These are phyloP conservation scores for Calonectria pauciramosa DNA, from an alignment of 2,329 filamentous ascomycete genomes.

Conservation along the genomic window DNA sequence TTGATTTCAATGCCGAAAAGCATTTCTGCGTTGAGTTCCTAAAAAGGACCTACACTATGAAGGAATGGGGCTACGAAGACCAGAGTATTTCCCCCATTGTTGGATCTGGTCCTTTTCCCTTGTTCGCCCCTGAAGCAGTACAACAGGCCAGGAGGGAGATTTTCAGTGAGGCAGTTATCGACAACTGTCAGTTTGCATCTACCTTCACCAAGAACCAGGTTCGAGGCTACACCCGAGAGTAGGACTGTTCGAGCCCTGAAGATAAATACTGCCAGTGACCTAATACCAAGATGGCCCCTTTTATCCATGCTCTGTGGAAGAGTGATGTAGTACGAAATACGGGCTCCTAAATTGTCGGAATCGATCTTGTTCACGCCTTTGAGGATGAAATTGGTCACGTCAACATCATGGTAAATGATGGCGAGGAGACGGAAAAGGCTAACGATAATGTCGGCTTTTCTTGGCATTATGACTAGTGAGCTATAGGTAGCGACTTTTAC, in stretches of 20 bases:
- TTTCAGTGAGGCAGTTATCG: background rate
- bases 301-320: constrained; percentile 68
- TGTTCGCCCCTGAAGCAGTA: background rate
- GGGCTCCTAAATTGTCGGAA: constrained; percentile 66
- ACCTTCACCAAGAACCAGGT: constrained; percentile 66
- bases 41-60: constrained; percentile 70
- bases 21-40: constrained; percentile 68
- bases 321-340: constrained; percentile 58
- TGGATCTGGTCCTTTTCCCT: background rate
- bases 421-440: constrained; percentile 55
- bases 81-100: background rate
- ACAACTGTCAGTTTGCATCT: constrained; percentile 56
- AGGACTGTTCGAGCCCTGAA: constrained; percentile 47
- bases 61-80: constrained; percentile 36
- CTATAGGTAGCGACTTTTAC: no score
- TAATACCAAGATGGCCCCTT: constrained; percentile 63
- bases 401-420: constrained; percentile 64
- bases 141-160: background rate
- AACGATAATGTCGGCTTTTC: constrained; percentile 62
- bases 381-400: constrained; percentile 70
- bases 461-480: constrained; percentile 77
- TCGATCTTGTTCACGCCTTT: constrained; percentile 67
- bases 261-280: background rate
- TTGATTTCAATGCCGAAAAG: constrained; percentile 65
- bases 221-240: constrained; percentile 62